Conservation (phyloP, 208 protist species). For the Trypanosoma grayi region DNA sequence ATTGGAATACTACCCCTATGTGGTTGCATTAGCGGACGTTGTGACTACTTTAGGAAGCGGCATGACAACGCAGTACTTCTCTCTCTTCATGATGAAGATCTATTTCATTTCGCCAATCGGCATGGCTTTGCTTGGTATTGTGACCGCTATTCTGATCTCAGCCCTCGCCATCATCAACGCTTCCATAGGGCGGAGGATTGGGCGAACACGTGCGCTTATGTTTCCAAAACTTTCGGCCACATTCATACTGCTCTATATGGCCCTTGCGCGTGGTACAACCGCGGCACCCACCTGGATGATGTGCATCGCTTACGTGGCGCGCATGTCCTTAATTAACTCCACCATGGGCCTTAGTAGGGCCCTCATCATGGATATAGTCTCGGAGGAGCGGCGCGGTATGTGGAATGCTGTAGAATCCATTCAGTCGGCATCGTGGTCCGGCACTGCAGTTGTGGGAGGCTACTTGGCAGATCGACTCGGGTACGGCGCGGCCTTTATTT, state of each 20-base stretch:
- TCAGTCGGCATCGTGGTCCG: constrained; percentile 65
- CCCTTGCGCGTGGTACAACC: constrained; percentile 29
- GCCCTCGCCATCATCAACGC: constrained; percentile 46
- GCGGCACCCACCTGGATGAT: constrained; percentile 37
- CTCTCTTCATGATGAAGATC: constrained; percentile 70
- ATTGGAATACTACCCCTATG: constrained; percentile 43
- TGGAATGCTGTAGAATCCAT: constrained; percentile 77
- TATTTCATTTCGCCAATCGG: constrained; percentile 42
- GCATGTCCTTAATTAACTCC: constrained; percentile 66
- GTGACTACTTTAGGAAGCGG: constrained; percentile 53
- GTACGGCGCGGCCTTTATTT: constrained; percentile 69
- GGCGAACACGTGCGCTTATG: constrained; percentile 46
- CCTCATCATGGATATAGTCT: constrained; percentile 71
- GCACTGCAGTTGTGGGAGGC: constrained; percentile 59
- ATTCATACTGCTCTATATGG: constrained; percentile 65
- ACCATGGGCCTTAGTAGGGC: constrained; percentile 49
- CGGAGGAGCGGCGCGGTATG: constrained; percentile 37
- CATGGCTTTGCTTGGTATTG: constrained; percentile 40
- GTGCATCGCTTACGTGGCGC: constrained; percentile 54
- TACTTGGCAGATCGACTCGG: constrained; percentile 48
- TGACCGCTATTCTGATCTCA: constrained; percentile 45
- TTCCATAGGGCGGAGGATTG: constrained; percentile 37
- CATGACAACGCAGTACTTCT: constrained; percentile 78
- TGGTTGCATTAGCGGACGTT: constrained; percentile 42
- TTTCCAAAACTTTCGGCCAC: constrained; percentile 44